Evolutionary conservation across 1,139 yeast species (phyloP).

Genomic region (Nadsonia commutata): DNA sequence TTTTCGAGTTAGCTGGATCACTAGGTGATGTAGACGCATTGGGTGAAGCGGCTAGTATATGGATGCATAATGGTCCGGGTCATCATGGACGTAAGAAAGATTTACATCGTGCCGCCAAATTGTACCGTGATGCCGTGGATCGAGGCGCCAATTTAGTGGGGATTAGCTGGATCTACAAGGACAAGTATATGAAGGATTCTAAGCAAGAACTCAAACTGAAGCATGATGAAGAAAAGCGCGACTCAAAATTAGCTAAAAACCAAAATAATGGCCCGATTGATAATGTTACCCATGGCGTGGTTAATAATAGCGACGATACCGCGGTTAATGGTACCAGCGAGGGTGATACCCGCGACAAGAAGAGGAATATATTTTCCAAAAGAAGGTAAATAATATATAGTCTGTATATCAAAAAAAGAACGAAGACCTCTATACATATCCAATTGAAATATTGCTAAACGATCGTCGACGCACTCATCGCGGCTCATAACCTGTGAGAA

Average conservation of each 20-base stretch:
- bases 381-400: not conserved
- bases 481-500: too few species aligned
- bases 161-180: constrained; percentile 67
- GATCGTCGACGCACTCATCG: too few species aligned
- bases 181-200: constrained; percentile 34
- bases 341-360: not conserved
- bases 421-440: too few species aligned
- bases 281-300: too few species aligned
- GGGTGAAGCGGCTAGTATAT: constrained; percentile 56
- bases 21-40: constrained; percentile 59
- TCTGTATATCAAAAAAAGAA: too few species aligned
- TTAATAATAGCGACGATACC: too few species aligned
- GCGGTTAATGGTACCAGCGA: too few species aligned
- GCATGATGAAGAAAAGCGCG: not conserved
- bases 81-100: constrained; percentile 39
- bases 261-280: too few species aligned
- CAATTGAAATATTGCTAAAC: too few species aligned
- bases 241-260: not conserved
- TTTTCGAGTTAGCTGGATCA: constrained; percentile 52
- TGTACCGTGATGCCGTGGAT: constrained; percentile 54
- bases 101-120: constrained; percentile 48
- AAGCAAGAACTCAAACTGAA: not conserved
- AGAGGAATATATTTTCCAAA: not conserved
- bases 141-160: constrained; percentile 55
- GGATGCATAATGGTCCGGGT: constrained; percentile 40